Conservation (phyloP, 495 filamentous ascomycete genomes). For the Aspergillus diversus region DNA sequence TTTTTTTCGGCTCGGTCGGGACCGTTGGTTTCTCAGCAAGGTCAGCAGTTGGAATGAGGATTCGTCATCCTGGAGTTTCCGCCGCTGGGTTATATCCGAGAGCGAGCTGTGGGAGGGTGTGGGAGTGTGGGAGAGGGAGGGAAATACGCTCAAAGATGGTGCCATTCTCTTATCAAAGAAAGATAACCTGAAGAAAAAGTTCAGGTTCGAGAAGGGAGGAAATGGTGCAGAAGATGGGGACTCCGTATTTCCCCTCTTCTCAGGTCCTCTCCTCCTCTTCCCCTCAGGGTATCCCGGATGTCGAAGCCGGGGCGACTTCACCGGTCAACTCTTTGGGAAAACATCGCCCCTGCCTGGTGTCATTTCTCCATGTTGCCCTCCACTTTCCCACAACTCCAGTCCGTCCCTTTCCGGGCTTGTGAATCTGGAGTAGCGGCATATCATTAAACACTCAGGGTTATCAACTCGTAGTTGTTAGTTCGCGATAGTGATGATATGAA, state of each 20-base stretch:
- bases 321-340: conserved; percentile 29
- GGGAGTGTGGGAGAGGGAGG: too few species aligned
- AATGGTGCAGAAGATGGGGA: neutral
- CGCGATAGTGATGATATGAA: too few species aligned
- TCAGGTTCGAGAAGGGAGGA: neutral
- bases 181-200: too few species aligned
- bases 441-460: neutral
- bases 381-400: conserved; percentile 15
- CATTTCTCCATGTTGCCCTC: conserved; percentile 24
- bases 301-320: conserved; percentile 18
- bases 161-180: too few species aligned
- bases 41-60: neutral
- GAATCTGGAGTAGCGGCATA: neutral
- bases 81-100: too few species aligned
- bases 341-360: conserved; percentile 15
- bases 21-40: neutral
- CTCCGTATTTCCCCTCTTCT: neutral
- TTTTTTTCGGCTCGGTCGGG: neutral
- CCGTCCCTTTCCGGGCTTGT: neutral
- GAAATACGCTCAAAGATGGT: too few species aligned
- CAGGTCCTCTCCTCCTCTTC: conserved; percentile 26
- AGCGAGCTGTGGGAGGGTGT: too few species aligned
- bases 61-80: neutral
- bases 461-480: neutral
- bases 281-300: conserved; percentile 10